Base-by-base conservation (phyloP, 208 protist species). In the Trichomonas gallinae region DNA sequence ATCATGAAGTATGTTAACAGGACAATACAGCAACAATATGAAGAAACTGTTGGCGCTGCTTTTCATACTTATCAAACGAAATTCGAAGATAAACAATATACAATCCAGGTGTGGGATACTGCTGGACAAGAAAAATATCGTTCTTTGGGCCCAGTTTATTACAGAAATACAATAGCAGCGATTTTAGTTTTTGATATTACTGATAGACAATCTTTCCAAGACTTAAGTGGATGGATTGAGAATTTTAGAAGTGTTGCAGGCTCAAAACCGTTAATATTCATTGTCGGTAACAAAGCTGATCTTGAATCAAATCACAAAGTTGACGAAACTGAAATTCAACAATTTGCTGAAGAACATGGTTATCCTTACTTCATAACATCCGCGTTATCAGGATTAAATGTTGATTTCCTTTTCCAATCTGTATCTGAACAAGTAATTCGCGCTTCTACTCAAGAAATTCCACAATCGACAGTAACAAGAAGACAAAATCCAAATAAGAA, bases 121-220 rank as follows among this genome's bases (percentile, higher is more conserved):
- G 98, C 98, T 8, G 98, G 98, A 36, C 97, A 98, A 97, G 98
- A 99, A 98, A 97, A 98, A 36, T 99, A 99, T 96, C 98, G 98
- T 96, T 98, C 98, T 58, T 97, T 99, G 82, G 99, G 99, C 96
- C 98, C 98, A 11, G 98, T 97, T 96, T 99, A 99, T 97, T 99
- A 99, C 51, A 98, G 99, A 72, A 99, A 99, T 97, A 99, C 98
- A 81, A 98, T 98, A 9, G 99, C 99, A 21, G 99, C 99, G 11
- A 98, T 99, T 44, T 11, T 97, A 42, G 91, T 96, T 34, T 96
- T 58, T 81, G 91, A 96, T 45, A 63, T 58, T 63, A 82, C 91
- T 63, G 31, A 40, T 38, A 40, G 31, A 40, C 48, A 96, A 6
- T 58, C 91, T 45, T 96, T 96, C 31, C 31, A 40, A 23, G 51